Conservation (phyloP, 208 protist species). For the Zelonia costaricensis region DNA sequence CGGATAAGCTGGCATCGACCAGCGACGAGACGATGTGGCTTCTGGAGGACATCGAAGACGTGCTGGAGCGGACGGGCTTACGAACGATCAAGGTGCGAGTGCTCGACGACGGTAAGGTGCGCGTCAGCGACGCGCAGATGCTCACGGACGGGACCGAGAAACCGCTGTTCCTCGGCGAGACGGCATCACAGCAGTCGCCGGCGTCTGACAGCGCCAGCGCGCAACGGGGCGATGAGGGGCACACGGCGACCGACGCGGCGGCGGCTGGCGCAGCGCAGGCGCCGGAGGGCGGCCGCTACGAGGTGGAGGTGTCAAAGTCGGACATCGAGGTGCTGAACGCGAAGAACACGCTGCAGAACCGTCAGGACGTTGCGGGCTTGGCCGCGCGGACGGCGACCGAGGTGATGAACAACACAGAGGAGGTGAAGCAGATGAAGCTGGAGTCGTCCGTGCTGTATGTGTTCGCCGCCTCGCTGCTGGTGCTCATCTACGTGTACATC, state of each 20-base stretch:
- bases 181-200: not conserved
- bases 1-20: conserved; percentile 57
- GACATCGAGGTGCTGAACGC: conserved; percentile 83
- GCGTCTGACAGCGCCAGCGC: not conserved
- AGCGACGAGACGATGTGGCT: conserved; percentile 82
- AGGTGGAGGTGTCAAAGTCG: conserved; percentile 43
- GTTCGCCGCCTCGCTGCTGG: conserved; percentile 47
- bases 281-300: conserved; percentile 25
- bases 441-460: conserved; percentile 65
- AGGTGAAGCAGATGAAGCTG: conserved; percentile 60
- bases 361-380: conserved; percentile 72
- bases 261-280: not conserved
- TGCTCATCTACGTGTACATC: conserved; percentile 62
- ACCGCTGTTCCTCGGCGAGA: conserved; percentile 55
- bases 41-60: conserved; percentile 88
- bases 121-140: conserved; percentile 35
- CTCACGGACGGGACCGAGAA: conserved; percentile 81
- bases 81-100: conserved; percentile 75
- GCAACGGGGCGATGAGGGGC: not conserved
- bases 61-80: conserved; percentile 76
- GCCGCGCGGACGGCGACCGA: conserved; percentile 76
- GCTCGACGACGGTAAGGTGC: conserved; percentile 66
- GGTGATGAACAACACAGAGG: conserved; percentile 87
- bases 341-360: conserved; percentile 74
- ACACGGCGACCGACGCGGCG: not conserved